Evolutionary conservation across 2,329 filamentous ascomycete genomes (phyloP), one percentile per base, ranked within the genome.

Genomic region (Chaetothyriales sp.): DNA sequence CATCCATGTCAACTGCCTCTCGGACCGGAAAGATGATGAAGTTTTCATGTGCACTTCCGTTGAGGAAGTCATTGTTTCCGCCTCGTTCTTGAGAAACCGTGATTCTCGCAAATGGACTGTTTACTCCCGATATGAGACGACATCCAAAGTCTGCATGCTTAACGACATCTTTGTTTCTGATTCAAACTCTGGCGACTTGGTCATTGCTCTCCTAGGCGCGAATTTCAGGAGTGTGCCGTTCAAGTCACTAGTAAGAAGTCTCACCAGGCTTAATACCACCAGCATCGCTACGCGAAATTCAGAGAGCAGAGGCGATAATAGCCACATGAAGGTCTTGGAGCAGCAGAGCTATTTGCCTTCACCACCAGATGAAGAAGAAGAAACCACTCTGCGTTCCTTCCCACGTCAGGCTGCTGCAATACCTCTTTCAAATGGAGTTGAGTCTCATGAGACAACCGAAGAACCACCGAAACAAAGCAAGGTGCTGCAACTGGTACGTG

Each of bases 11-110:
- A 65, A 66, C 47, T 61, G 58, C 22, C 58, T 66, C 48, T 56
- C 55, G 2, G 57, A 62, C 9, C 42, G 45, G 1, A 15, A 48
- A 0, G n/a, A 52, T 2, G 45, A 50, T 0, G 59, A 65, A 1
- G 62, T 67, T 28, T 68, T 57, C 19, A 59, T 68, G 15, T 60
- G 62, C 1, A 63, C 53, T 26, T 63, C 60, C 0, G 56, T 64
- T 39, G 62, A 66, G 47, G 51, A 54, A 20, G 60, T 55, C 55
- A 62, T 64, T 51, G 57, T 62, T 0, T 58, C 59, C 2, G 62
- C 64, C 4, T 22, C 47, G 10, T 46, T 46, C 36, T 18, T 20
- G 36, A 36, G 8, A 36, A 5, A 36, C 2, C 10, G 4, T 36
- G 48, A 52, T 10, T 36, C 36, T 10, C 50, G 43, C 7, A 20